Evolutionary conservation across 2,329 filamentous ascomycete genomes (phyloP).

Genomic region (Xylariales sp.): DNA sequence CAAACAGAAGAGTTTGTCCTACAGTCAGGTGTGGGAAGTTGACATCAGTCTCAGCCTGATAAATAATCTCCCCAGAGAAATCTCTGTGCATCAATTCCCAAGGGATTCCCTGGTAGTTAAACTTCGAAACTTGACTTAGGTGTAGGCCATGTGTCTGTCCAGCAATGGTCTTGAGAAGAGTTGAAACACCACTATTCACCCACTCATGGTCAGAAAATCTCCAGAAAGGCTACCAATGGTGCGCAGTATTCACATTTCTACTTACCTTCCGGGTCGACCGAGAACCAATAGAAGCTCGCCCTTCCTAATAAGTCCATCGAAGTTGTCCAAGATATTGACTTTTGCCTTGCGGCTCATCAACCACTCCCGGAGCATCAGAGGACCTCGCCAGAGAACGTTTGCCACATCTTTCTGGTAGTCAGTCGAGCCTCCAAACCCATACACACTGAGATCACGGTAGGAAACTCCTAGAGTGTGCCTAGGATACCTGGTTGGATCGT

Average conservation of each 20-base stretch:
- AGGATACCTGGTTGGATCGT: conserved; percentile 30
- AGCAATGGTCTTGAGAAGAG: conserved; percentile 50
- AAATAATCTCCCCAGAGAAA: conserved; percentile 53
- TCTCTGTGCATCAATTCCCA: conserved; percentile 31
- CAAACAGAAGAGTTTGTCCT: conserved; percentile 59
- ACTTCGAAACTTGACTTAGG: conserved; percentile 34
- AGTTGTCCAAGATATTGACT: conserved; percentile 46
- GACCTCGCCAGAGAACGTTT: conserved; percentile 20
- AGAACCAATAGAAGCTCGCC: conserved; percentile 47
- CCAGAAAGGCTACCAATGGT: neutral
- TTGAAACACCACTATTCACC: conserved; percentile 43
- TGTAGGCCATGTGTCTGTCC: conserved; percentile 49
- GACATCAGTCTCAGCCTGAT: conserved; percentile 60
- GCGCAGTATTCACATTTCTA: too few relatives aligned
- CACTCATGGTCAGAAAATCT: neutral
- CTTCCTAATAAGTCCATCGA: conserved; percentile 46
- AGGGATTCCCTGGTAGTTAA: conserved; percentile 45
- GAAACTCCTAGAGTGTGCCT: conserved; percentile 31
- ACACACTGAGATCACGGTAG: conserved; percentile 31
- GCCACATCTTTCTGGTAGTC: conserved; percentile 30
- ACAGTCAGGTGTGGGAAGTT: conserved; percentile 65
- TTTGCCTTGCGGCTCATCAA: conserved; percentile 20
- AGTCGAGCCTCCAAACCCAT: conserved; percentile 29
- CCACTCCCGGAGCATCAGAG: conserved; percentile 14
- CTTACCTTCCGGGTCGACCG: conserved; percentile 36